Base-by-base conservation (phyloP, 2,329 filamentous ascomycete species). In the Pestalotiopsis sp. region DNA sequence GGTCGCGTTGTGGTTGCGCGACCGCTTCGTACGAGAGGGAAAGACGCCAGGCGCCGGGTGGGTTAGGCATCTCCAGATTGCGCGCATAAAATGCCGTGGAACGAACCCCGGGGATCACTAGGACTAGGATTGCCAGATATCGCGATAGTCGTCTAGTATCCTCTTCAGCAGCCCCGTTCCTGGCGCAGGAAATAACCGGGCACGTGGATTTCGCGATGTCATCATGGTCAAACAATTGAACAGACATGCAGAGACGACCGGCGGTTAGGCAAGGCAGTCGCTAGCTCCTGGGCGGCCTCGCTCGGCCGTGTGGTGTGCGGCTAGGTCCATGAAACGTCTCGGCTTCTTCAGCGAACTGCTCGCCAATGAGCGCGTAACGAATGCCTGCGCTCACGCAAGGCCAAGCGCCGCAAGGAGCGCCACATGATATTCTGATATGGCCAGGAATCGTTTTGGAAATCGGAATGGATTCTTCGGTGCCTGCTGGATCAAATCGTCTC, bases 321-420 rank as follows among this genome's bases (percentile, higher is more conserved):
- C 27, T 36, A 62, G 36, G 13, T 62, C 59, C 20, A 62, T 62
- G 36, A 62, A 62, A 62, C 59, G 59, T 62, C 31, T 62, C 14
- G 59, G 59, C 59, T 62, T 36, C 31, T 36, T 41, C 27, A 62
- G 38, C 41, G 11, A 25, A 27, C 4, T 38, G 20, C 9, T 57
- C 49, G 45, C 63, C 63, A 66, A 66, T 66, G 49, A 57, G n/a
- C 27, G 41, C 25, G 3, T n/a, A 14, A 56, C 38, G 36, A 31
- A 27, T 17, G 17, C 63, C n/a, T 11, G 36, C 41, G 17, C 45
- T 65, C 40, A 65, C 41, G 38, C 62, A 2, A 66, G 41, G 45
- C 31, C 49, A 66, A 66, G 63, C 63, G 63, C 63, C 49, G 14
- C 20, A 9, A n/a, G 14, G 20, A 52, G 45, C 45, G n/a, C 45